Conservation (phyloP, 2,329 filamentous ascomycete species). For the Neonectria hederae region DNA sequence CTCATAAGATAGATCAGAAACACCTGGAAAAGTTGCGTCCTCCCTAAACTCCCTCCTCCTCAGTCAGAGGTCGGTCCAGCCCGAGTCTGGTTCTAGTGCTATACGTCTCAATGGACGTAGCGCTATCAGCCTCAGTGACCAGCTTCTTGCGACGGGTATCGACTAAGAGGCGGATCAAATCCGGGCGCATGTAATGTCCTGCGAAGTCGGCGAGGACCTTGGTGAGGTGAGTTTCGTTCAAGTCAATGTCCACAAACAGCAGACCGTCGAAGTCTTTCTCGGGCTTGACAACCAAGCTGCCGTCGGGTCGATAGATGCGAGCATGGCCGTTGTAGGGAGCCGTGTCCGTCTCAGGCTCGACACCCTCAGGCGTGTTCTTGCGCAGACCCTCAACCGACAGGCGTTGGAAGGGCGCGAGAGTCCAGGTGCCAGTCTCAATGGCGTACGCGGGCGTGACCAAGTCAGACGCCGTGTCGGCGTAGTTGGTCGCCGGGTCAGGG, state of each 20-base stretch:
- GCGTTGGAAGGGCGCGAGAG: slow-evolving; percentile 39
- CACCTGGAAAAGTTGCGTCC: background rate
- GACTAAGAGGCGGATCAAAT: slow-evolving; percentile 50
- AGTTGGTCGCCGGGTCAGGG: slow-evolving; percentile 41
- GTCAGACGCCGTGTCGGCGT: slow-evolving; percentile 38
- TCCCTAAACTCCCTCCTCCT: slow-evolving; percentile 13
- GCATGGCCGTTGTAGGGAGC: slow-evolving; percentile 38
- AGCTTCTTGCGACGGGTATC: slow-evolving; percentile 32
- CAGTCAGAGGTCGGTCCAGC: slow-evolving; percentile 12
- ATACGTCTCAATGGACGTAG: slow-evolving; percentile 9
- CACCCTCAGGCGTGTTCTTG: slow-evolving; percentile 40
- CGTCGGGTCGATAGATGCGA: slow-evolving; percentile 40
- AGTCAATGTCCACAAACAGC: slow-evolving; percentile 60
- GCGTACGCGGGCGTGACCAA: slow-evolving; percentile 41
- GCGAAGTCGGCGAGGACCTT: slow-evolving; percentile 48
- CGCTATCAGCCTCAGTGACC: slow-evolving; percentile 8
- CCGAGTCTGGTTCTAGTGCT: slow-evolving; percentile 12
- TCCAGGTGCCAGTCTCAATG: slow-evolving; percentile 41
- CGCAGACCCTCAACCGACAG: slow-evolving; percentile 37
- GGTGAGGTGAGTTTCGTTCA: slow-evolving; percentile 47
- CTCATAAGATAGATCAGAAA: background rate
- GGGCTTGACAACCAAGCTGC: slow-evolving; percentile 37
- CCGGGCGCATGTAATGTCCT: slow-evolving; percentile 51
- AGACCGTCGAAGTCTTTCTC: slow-evolving; percentile 55
- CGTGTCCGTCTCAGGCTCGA: slow-evolving; percentile 39